Percentiles rank a stretch among this genome's conserved stretches.
These are phyloP conservation scores for Diaporthe velutina DNA, from an alignment of 2,329 filamentous ascomycete genomes.

Conservation along the genomic window DNA sequence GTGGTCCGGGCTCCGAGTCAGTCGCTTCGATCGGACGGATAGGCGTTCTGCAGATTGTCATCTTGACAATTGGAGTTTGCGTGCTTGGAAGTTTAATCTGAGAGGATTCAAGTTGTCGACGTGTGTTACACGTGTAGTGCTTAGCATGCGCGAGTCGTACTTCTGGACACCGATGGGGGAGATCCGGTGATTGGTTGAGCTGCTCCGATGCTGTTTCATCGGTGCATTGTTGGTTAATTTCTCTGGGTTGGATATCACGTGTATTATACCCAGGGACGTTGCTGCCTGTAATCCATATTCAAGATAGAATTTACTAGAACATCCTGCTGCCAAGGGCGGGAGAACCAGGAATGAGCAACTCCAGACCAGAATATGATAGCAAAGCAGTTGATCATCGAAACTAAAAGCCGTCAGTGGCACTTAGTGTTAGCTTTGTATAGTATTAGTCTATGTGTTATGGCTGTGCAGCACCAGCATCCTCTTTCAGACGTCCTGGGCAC, in stretches of 20 bases:
- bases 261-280: neutral
- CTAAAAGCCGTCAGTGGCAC: neutral
- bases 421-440: neutral
- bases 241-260: neutral
- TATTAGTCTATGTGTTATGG: neutral
- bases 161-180: neutral
- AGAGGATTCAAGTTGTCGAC: neutral
- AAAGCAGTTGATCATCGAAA: neutral
- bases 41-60: neutral
- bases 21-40: neutral
- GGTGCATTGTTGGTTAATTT: slow-evolving; percentile 25
- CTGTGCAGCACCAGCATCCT: neutral
- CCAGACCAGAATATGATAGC: neutral
- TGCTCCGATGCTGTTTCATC: neutral
- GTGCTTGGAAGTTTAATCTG: neutral
- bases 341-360: neutral
- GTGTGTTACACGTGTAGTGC: too few relatives aligned
- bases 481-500: neutral
- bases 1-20: neutral
- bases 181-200: neutral
- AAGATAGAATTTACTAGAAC: neutral
- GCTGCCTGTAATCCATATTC: too few relatives aligned
- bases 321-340: neutral
- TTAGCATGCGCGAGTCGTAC: slow-evolving; percentile 5
- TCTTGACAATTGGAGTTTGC: neutral